These are phyloP conservation scores for Schwanniomyces vanrijiae DNA, from an alignment of 805 yeast genomes.

Conservation along the genomic window DNA sequence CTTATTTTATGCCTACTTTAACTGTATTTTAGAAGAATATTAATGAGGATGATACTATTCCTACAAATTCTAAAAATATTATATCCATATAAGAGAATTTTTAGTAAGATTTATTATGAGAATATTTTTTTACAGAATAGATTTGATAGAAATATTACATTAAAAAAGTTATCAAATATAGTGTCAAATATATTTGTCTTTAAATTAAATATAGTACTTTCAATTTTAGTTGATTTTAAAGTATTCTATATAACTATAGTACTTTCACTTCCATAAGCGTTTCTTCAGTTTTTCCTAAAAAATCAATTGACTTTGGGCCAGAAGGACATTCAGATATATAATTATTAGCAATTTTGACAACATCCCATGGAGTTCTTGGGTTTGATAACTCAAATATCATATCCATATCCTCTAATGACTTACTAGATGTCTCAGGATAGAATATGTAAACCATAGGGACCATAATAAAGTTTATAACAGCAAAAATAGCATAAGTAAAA, in stretches of 20 bases:
- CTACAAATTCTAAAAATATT: too few species aligned
- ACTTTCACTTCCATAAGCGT: slow-evolving; percentile 34
- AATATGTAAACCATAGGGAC: slow-evolving; percentile 54
- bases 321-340: slow-evolving; percentile 35
- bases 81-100: too few species aligned
- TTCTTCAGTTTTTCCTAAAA: slow-evolving; percentile 41
- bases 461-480: slow-evolving; percentile 58
- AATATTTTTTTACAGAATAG: too few species aligned
- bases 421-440: slow-evolving; percentile 78
- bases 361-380: slow-evolving; percentile 29
- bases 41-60: too few species aligned
- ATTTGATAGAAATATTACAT: too few species aligned
- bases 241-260: slow-evolving; percentile 32
- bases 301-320: slow-evolving; percentile 26
- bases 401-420: slow-evolving; percentile 75
- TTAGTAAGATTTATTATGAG: too few species aligned
- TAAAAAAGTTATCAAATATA: too few species aligned
- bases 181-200: neutral
- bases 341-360: slow-evolving; percentile 22
- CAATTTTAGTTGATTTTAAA: slow-evolving; percentile 14
- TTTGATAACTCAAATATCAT: slow-evolving; percentile 28
- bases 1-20: too few species aligned
- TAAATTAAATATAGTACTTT: neutral
- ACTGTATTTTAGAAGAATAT: too few species aligned
- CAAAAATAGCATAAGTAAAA: slow-evolving; percentile 72